Base-by-base conservation (phyloP, 2,329 filamentous ascomycete genomes). In the Xylariales sp. region DNA sequence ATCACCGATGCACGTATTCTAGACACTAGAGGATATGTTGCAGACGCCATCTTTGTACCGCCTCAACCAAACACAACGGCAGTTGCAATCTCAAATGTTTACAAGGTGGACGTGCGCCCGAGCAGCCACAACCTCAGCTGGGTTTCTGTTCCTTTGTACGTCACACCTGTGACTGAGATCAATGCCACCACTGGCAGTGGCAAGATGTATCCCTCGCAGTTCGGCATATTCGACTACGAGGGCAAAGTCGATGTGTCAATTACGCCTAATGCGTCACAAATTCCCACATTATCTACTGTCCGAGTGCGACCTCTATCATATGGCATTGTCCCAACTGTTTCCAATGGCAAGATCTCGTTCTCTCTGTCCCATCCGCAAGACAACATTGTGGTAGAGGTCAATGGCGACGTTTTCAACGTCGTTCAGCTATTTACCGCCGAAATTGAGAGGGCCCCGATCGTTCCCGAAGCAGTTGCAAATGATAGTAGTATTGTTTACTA, bases 401-500 rank as follows among this genome's bases (percentile, higher is more conserved):
- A 57, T 33, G 47, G 33, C 6, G 44, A 56, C 33, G 50, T 53
- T 12, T 57, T 50, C 40, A 40, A 56, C 27, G 46, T 43, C 15
- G 31, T 57, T 11, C 55, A 57, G 33, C 23, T 56, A 8, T 40
- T 53, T 8, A 46, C 41, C 20, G 56, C 54, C 38, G 14, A 37
- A 6, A 43, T 57, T 8, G 37, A 43, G 18, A 7, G 12, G 17
- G 15, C 28, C 34, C 20, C 38, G 14, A 37, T 40, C 28, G 38
- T 38, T 15, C 47, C 53, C 8, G 34, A 24, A 2, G 19, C 46
- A 10, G 24, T 31, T 5, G 41, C 45, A 1, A 37, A 40, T 6
- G 44, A 48, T 13, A 41, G 45, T 1, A 30, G 38, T 13, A 44
- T 51, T 10, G 30, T 50, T 16, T 59, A 54, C 43, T 58, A 52